Base-by-base conservation (phyloP, 768 basidiomycete species). In the Steccherinum ochraceum region DNA sequence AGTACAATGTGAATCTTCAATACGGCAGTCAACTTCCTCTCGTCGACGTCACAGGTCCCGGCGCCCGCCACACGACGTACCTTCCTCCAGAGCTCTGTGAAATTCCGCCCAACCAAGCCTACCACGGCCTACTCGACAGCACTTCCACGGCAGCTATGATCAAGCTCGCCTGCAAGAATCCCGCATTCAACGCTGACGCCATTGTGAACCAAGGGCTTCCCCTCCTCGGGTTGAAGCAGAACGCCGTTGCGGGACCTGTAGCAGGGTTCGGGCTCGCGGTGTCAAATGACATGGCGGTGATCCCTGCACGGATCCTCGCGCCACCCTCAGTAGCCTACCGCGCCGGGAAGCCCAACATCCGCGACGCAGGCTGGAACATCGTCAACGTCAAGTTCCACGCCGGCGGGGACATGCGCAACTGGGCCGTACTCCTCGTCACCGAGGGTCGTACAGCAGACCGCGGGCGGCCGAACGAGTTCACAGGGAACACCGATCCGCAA, bases 351-450 rank as follows among this genome's bases (percentile, higher is more conserved):
- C 49, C 64, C 2, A 72, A 66, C 12, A 75, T 80, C 4, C 41
- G n/a, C 10, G 78, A 84, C 25, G 90, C 83, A 0, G 76, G 78
- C 35, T 92, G 89, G 89, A 91, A 91, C 54, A 82, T 90, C 48
- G 62, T 84, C 26, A 73, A 83, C 20, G 82, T 86, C 49, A 80
- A 81, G 59, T 89, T 92, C 59, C 79, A 83, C 26, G 61, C 58
- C 0, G 80, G 79, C 0, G 83, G 73, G 0, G 58, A 49, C 1
- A 71, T 88, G 16, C 35, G 63, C 7, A 73, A 71, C 26, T 90
- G 86, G 84, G 82, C 80, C 67, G 79, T 89, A 7, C 60, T 92
- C 0, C 74, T 83, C 5, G 72, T 92, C 19, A 66, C 71, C 20
- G 87, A 89, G 16, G n/a, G n/a, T n/a, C n/a, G n/a, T n/a, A n/a